Evolutionary conservation across 2,329 filamentous ascomycete genomes (phyloP).

Genomic region (Aaosphaeria pasadenensis): DNA sequence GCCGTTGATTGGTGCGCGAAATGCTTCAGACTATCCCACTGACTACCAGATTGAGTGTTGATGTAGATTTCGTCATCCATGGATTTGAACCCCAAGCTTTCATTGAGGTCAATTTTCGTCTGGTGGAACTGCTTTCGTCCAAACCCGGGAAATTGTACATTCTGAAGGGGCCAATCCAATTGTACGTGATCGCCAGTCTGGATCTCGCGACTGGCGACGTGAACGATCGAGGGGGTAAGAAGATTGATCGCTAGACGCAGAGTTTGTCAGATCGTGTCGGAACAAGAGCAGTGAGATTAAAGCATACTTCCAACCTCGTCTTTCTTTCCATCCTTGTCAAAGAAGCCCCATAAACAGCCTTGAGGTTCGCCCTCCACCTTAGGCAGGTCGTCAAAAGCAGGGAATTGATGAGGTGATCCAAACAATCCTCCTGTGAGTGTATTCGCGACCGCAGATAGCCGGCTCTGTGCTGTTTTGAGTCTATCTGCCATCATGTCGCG

Average conservation of each 20-base stretch:
- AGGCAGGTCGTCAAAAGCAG: slow-evolving; percentile 30
- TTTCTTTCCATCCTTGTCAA: slow-evolving; percentile 35
- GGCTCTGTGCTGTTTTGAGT: slow-evolving; percentile 10
- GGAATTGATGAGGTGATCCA: slow-evolving; percentile 19
- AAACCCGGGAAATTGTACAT: slow-evolving; percentile 55
- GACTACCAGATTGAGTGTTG: slow-evolving; percentile 31
- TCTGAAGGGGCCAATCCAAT: slow-evolving; percentile 55
- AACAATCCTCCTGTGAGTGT: slow-evolving; percentile 5
- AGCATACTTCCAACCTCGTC: slow-evolving; percentile 52
- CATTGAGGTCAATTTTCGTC: slow-evolving; percentile 47
- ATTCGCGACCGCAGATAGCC: slow-evolving; percentile 10
- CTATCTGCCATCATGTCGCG: slow-evolving; percentile 5
- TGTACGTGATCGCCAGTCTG: slow-evolving; percentile 51
- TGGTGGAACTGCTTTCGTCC: slow-evolving; percentile 51
- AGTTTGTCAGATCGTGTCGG: neutral
- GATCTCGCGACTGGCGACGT: slow-evolving; percentile 51
- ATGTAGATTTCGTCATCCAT: slow-evolving; percentile 32
- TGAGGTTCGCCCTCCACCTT: slow-evolving; percentile 31
- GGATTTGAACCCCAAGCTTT: slow-evolving; percentile 16
- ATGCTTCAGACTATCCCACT: slow-evolving; percentile 37
- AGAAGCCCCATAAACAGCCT: slow-evolving; percentile 33
- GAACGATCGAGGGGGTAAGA: slow-evolving; percentile 53
- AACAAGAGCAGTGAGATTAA: neutral
- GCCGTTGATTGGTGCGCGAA: slow-evolving; percentile 29
- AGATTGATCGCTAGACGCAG: slow-evolving; percentile 24